Base-by-base conservation (phyloP, 2,329 filamentous ascomycete species). In the Nemania abortiva region DNA sequence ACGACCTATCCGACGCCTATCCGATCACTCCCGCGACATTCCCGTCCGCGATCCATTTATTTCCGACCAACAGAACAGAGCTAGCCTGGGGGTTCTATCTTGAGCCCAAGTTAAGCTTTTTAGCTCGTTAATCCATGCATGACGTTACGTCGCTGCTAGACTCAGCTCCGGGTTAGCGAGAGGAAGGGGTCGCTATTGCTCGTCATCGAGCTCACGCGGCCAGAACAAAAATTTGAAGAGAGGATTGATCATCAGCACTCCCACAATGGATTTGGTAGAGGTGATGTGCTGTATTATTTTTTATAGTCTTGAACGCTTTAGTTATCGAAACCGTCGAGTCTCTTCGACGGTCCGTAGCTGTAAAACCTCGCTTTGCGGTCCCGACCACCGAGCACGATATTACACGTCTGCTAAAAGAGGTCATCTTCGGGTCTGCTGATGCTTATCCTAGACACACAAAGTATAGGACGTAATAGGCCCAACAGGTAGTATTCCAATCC, bases 271-370 rank as follows among this genome's bases (percentile, higher is more conserved):
- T 24, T 24, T 24, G 10, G 61, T 50, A 64, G 53, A 63, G 53
- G 15, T 49, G 59, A 53, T 52, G 11, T 63, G 34, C 47, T 34
- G 3, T 67, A 63, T 67, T 62, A 20, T 15, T 10, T 58, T 63
- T 63, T 49, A 57, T 53, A 24, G 47, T 24, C 20, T 47, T 47
- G 34, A 47, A 34, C 37, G 47, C 37, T 20, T n/a, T 11, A 22
- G 15, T 63, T 34, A 54, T 58, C 47, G 18, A 37, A 53, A 13
- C 9, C 15, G 24, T 31, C 47, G 20, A 50, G 11, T 31, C 34
- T 7, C n/a, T 53, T 61, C 6, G 29, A 49, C 20, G 10, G 29
- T 29, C 11, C 18, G 27, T 20, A 6, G 34, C 11, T 15, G 27
- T 10, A 45, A 20, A 27, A n/a, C 49, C 49, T 15, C 7, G 34